These are phyloP conservation scores for Pistacia atlantica DNA, from an alignment of 345 rosid species.

Conservation along the genomic window DNA sequence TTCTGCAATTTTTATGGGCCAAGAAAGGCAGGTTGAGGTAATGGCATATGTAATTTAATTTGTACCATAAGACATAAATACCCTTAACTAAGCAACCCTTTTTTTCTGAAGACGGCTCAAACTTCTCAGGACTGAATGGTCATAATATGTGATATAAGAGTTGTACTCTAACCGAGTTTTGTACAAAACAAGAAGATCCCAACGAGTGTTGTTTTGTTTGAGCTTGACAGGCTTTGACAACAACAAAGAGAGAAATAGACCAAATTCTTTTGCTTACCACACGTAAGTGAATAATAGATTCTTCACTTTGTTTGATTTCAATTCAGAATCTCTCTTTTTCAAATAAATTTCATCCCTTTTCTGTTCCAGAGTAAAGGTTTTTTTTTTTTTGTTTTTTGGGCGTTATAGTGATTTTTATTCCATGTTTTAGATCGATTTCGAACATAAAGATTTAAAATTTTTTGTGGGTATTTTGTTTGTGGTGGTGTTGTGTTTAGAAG, in stretches of 20 bases:
- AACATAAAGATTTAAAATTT: neutral
- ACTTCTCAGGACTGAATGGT: neutral
- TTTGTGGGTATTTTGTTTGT: slow-evolving; percentile 25
- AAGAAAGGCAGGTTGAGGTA: neutral
- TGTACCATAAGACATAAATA: neutral
- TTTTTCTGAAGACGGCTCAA: neutral
- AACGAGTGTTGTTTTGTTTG: neutral
- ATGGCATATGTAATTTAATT: neutral
- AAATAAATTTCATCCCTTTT: slow-evolving; percentile 1
- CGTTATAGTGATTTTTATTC: neutral
- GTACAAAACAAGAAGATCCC: neutral
- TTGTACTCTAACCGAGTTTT: neutral
- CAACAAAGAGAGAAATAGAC: neutral
- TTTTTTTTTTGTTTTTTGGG: neutral
- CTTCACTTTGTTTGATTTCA: slow-evolving; percentile 10
- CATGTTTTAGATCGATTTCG: neutral
- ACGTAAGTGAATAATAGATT: slow-evolving; percentile 12
- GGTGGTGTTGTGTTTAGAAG: slow-evolving; percentile 28
- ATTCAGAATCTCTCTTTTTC: neutral
- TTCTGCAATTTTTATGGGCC: neutral
- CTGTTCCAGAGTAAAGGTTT: neutral
- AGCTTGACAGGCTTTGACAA: neutral
- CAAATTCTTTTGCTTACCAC: neutral
- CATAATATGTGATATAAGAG: neutral
- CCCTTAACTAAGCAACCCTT: neutral